phyloP scores from a whole-genome alignment of 2,329 filamentous ascomycete species.

The Fusarium multiceps region DNA sequence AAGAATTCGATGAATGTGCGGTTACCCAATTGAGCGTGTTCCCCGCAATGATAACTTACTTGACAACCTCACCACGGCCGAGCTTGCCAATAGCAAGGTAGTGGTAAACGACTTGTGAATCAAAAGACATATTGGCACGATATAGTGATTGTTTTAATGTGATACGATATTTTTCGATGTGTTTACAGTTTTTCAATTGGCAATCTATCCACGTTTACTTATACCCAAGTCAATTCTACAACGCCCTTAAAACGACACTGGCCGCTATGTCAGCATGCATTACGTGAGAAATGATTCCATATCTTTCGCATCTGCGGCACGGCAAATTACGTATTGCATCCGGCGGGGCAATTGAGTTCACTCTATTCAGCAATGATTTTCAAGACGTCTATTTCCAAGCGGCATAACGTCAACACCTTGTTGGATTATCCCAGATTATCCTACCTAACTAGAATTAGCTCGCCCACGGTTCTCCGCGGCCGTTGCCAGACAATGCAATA shows the following conservation, averaged over 20 bases:
- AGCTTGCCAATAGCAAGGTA: conserved; percentile 45
- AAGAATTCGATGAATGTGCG: rapidly evolving
- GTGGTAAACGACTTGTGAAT: conserved; percentile 33
- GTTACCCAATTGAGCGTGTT: rapidly evolving
- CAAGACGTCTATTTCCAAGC: too few relatives aligned
- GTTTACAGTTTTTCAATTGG: too few relatives aligned
- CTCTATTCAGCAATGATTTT: neutral
- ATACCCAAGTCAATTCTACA: neutral
- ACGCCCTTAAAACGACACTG: conserved; percentile 17
- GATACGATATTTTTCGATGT: neutral
- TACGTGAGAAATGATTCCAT: neutral
- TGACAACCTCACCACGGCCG: conserved; percentile 46
- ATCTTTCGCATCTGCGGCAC: neutral
- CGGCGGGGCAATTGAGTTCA: neutral
- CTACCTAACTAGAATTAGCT: neutral
- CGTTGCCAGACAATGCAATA: too few relatives aligned
- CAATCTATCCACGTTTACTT: neutral
- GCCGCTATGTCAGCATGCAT: neutral
- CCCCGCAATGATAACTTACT: conserved; percentile 16
- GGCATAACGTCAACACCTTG: too few relatives aligned
- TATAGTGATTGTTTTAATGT: rapidly evolving
- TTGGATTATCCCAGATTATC: too few relatives aligned
- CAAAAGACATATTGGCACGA: neutral
- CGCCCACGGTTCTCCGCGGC: neutral
- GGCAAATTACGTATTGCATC: neutral